Evolutionary conservation across 495 filamentous ascomycete genomes (phyloP).

Genomic region (Paragyromitra xinjiangensis): DNA sequence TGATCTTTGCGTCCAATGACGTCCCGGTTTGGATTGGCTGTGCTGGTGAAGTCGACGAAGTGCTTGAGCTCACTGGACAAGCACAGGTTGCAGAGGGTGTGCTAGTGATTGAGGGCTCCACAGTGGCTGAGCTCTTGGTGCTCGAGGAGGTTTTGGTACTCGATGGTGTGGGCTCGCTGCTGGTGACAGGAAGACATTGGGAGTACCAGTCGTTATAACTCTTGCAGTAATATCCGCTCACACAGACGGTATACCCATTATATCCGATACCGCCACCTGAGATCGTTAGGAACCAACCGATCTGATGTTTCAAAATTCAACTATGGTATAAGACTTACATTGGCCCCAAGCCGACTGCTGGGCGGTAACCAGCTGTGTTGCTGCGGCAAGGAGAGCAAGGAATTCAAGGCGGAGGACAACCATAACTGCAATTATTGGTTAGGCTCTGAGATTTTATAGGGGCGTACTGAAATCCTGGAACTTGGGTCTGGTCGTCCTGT

Average conservation of each 20-base stretch:
- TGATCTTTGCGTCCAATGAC: constrained; percentile 66
- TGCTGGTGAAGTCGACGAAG: constrained; percentile 49
- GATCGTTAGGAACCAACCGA: not conserved
- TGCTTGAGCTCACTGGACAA: constrained; percentile 26
- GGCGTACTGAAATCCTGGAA: constrained; percentile 8
- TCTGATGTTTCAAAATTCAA: not conserved
- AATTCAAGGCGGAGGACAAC: constrained; percentile 42
- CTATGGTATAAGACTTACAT: constrained; percentile 11
- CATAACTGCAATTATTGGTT: constrained; percentile 21
- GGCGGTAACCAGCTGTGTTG: constrained; percentile 23
- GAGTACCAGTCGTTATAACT: constrained; percentile 33
- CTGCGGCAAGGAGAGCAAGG: constrained; percentile 40
- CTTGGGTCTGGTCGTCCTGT: constrained; percentile 10
- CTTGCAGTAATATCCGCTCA: constrained; percentile 19
- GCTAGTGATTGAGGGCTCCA: constrained; percentile 24
- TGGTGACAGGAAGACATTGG: constrained; percentile 32
- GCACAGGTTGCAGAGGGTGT: constrained; percentile 32
- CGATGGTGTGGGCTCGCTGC: not conserved
- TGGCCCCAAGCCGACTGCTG: constrained; percentile 31
- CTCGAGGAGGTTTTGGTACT: not conserved
- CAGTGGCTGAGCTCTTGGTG: not conserved
- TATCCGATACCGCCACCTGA: constrained; percentile 41
- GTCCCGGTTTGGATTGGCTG: constrained; percentile 25
- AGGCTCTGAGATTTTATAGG: not conserved
- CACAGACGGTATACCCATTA: constrained; percentile 24